Evolutionary conservation across 352 stramenopile genomes (phyloP).

Genomic region (Globisporangium cystogenes): DNA sequence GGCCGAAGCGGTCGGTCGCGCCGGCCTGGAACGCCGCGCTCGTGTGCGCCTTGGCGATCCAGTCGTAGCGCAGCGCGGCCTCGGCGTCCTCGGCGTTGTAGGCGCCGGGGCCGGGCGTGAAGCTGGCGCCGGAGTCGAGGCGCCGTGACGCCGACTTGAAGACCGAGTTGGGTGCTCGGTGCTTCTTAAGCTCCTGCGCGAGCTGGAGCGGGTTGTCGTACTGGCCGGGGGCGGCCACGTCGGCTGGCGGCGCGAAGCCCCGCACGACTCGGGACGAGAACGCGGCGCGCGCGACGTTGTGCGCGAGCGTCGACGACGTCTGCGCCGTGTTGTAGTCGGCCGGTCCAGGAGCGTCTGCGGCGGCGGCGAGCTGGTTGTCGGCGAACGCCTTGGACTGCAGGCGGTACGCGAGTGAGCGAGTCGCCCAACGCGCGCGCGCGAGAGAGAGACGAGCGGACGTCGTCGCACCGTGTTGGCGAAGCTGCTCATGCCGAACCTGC

Average conservation of each 20-base stretch:
- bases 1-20: constrained; percentile 52
- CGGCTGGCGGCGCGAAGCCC: constrained; percentile 36
- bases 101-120: constrained; percentile 45
- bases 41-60: constrained; percentile 45
- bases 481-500: constrained; percentile 60
- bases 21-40: constrained; percentile 61
- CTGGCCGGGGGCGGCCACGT: constrained; percentile 57
- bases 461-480: constrained; percentile 54
- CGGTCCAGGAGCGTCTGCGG: constrained; percentile 29
- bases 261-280: constrained; percentile 61
- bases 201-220: constrained; percentile 64
- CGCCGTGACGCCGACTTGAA: constrained; percentile 68
- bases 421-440: neutral
- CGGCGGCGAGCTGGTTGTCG: constrained; percentile 22
- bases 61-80: constrained; percentile 57
- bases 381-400: constrained; percentile 20
- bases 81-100: constrained; percentile 71
- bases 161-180: constrained; percentile 33
- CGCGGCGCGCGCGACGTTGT: constrained; percentile 51
- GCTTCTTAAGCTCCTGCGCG: constrained; percentile 13
- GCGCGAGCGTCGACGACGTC: constrained; percentile 26
- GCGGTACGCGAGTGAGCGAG: neutral
- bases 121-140: constrained; percentile 26
- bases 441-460: too few relatives aligned
- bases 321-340: constrained; percentile 48